phyloP scores from a whole-genome alignment of 352 stramenopile species.

The Globisporangium emineosum region DNA sequence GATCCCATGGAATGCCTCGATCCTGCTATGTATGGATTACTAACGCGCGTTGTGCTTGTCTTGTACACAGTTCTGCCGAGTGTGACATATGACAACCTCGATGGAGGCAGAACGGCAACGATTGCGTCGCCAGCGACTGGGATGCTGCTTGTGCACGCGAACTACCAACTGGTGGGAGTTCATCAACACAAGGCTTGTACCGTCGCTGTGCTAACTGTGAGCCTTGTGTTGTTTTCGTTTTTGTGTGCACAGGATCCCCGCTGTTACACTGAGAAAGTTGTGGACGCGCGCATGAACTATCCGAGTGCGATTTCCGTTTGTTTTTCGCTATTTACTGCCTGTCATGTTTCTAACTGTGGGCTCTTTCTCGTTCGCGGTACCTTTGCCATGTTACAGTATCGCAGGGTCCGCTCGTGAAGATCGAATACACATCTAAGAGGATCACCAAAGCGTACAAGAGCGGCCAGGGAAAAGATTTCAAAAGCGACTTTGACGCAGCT shows the following conservation, averaged over 20 bases:
- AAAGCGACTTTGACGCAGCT: conserved; percentile 41
- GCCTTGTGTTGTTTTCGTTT: neutral
- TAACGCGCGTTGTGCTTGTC: neutral
- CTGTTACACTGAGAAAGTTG: conserved; percentile 53
- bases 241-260: conserved; percentile 34
- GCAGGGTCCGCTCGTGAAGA: conserved; percentile 34
- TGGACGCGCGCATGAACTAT: conserved; percentile 49
- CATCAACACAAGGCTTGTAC: neutral
- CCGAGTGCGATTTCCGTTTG: conserved; percentile 25
- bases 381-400: conserved; percentile 22
- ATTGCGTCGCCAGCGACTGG: conserved; percentile 40
- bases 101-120: conserved; percentile 33
- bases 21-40: neutral
- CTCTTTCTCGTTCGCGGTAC: neutral
- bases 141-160: conserved; percentile 41
- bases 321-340: neutral
- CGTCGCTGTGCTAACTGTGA: conserved; percentile 1
- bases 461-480: conserved; percentile 36
- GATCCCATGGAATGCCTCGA: neutral
- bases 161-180: conserved; percentile 40
- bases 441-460: conserved; percentile 32
- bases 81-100: conserved; percentile 53
- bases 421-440: conserved; percentile 49
- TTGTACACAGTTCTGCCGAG: conserved; percentile 37
- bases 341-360: neutral